Percentiles rank a stretch among this genome's conserved stretches.
phyloP scores from a whole-genome alignment of 306 rosid species.

The Vigna unguiculata region DNA sequence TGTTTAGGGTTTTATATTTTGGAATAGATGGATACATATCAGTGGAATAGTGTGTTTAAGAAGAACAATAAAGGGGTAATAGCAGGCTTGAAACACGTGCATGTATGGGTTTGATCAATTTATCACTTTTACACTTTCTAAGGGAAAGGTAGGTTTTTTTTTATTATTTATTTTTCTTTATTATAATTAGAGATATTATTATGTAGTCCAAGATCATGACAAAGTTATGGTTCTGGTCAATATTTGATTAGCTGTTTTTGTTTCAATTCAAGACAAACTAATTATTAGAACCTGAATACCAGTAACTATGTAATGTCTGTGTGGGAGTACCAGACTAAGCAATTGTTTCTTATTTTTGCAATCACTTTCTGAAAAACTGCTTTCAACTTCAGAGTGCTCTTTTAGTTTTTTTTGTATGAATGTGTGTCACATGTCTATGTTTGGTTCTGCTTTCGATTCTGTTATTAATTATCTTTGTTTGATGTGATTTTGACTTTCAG shows the following conservation, averaged over 20 bases:
- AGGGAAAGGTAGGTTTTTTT: conserved; percentile 19
- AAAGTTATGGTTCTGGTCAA: not conserved
- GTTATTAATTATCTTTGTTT: not conserved
- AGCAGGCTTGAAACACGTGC: conserved; percentile 7
- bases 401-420: not conserved
- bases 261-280: too few species aligned
- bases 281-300: too few species aligned
- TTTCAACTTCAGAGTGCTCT: not conserved
- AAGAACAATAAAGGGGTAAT: not conserved
- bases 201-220: not conserved
- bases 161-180: not conserved
- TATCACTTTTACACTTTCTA: not conserved
- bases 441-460: not conserved
- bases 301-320: too few species aligned
- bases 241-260: not conserved
- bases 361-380: too few species aligned
- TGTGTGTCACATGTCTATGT: not conserved
- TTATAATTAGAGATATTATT: not conserved
- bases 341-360: not conserved
- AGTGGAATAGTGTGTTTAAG: not conserved
- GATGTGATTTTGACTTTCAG: not conserved
- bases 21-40: not conserved
- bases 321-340: too few species aligned
- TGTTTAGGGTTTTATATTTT: conserved; percentile 34
- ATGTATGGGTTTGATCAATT: not conserved